phyloP scores from a whole-genome alignment of 495 filamentous ascomycete genomes.

The Tetracladium marchalianum region DNA sequence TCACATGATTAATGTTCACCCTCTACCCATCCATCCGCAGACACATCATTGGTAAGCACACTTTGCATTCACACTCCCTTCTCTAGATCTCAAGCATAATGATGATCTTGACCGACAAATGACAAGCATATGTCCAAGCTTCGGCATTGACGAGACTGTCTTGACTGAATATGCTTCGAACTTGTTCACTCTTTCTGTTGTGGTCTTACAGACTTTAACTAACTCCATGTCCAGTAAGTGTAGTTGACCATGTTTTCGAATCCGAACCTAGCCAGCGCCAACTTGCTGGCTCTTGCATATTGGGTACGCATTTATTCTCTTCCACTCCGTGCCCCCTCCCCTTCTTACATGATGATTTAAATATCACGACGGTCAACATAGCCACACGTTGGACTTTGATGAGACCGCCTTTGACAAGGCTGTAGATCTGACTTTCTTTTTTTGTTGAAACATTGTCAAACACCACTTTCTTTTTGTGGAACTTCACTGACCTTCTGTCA shows the following conservation, averaged over 20 bases:
- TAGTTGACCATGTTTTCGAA: slow-evolving; percentile 1
- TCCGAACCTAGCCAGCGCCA: neutral
- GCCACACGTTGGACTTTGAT: slow-evolving; percentile 25
- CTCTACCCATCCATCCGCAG: neutral
- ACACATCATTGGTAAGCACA: neutral
- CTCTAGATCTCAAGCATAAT: slow-evolving; percentile 26
- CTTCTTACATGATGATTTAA: slow-evolving; percentile 23
- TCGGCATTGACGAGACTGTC: slow-evolving; percentile 53
- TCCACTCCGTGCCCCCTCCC: slow-evolving; percentile 24
- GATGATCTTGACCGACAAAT: slow-evolving; percentile 57
- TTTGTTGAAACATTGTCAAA: slow-evolving; percentile 12
- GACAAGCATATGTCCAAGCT: slow-evolving; percentile 90
- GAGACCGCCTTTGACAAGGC: slow-evolving; percentile 23
- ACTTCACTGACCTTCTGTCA: neutral
- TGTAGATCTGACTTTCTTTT: slow-evolving; percentile 21
- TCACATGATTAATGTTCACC: neutral
- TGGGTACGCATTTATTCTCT: slow-evolving; percentile 5
- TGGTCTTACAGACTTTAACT: neutral
- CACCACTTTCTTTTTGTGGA: slow-evolving; percentile 1
- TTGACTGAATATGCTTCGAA: slow-evolving; percentile 24
- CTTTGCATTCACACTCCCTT: slow-evolving; percentile 10
- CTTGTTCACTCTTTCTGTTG: neutral
- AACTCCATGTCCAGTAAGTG: neutral
- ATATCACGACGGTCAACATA: slow-evolving; percentile 26
- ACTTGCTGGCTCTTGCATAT: slow-evolving; percentile 3